A percentile compares a stretch with the other conserved stretches of the same genome.
Evolutionary conservation across 2,329 filamentous ascomycete species (phyloP).

Genomic region (Ceratocystis cacaofunesta): DNA sequence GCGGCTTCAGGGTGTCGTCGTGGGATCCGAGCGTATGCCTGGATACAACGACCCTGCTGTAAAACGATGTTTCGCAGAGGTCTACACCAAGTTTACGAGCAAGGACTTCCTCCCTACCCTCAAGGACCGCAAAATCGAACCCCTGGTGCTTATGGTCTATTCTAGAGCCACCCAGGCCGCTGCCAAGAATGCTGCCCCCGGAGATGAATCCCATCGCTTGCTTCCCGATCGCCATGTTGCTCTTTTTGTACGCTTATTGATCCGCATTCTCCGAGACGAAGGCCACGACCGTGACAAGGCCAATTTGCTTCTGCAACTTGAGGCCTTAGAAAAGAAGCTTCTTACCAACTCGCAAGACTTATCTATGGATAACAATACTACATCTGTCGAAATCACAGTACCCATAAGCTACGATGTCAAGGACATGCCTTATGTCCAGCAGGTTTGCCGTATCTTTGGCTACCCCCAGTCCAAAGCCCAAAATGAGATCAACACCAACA

Average conservation of each 20-base stretch:
- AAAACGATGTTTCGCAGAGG: conserved; percentile 86
- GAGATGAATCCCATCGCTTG: conserved; percentile 79
- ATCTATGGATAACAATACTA: conserved; percentile 30
- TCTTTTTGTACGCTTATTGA: conserved; percentile 78
- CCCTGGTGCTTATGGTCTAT: conserved; percentile 89
- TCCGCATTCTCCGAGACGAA: conserved; percentile 63
- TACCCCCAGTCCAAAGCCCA: conserved; percentile 67
- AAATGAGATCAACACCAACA: conserved; percentile 70
- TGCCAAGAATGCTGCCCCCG: conserved; percentile 56
- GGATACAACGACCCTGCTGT: conserved; percentile 84
- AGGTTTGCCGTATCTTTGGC: conserved; percentile 75
- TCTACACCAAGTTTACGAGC: conserved; percentile 85
- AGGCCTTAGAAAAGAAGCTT: conserved; percentile 80
- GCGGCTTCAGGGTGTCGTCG: conserved; percentile 64
- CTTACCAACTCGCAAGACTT: conserved; percentile 89
- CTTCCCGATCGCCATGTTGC: conserved; percentile 91
- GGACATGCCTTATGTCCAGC: conserved; percentile 87
- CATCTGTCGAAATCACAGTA: conserved; percentile 64
- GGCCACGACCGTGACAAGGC: conserved; percentile 75
- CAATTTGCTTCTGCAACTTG: conserved; percentile 65
- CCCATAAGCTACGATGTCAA: conserved; percentile 85
- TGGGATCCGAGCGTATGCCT: conserved; percentile 67
- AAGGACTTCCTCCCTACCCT: conserved; percentile 76
- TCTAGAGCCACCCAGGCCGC: conserved; percentile 78
- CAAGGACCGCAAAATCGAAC: conserved; percentile 85